Evolutionary conservation across 176 grass and related monocot genomes (phyloP).

Genomic region (Panicum miliaceum): DNA sequence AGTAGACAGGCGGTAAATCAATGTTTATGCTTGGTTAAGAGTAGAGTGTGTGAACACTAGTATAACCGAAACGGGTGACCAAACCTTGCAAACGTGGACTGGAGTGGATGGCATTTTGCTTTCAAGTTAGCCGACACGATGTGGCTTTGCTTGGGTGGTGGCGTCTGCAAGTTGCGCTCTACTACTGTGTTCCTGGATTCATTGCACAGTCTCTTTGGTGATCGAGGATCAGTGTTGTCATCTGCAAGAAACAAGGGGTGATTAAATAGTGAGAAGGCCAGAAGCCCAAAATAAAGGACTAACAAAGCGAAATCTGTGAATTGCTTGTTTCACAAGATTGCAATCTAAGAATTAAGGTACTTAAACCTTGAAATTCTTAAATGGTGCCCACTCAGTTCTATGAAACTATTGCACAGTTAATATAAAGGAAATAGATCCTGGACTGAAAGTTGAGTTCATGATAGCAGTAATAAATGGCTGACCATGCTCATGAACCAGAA

Average conservation of each 20-base stretch:
- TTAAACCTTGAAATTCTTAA: background rate
- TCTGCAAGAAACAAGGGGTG: conserved; percentile 51
- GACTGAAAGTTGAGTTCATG: conserved; percentile 21
- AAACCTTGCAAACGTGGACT: conserved; percentile 92
- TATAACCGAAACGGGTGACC: conserved; percentile 33
- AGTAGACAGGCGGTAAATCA: conserved; percentile 40
- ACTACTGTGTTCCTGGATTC: conserved; percentile 60
- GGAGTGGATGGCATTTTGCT: conserved; percentile 73
- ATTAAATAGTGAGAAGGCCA: conserved; percentile 13
- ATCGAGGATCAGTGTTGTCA: conserved; percentile 47
- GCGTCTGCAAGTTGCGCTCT: conserved; percentile 68
- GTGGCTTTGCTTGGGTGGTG: conserved; percentile 67
- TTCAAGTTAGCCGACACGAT: conserved; percentile 50
- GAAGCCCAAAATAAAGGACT: conserved; percentile 1
- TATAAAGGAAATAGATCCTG: conserved; percentile 25
- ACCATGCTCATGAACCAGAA: conserved; percentile 9
- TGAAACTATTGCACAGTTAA: background rate
- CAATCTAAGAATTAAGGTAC: conserved; percentile 1
- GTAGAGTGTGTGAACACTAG: conserved; percentile 28
- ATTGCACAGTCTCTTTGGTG: conserved; percentile 70
- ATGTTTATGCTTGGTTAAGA: conserved; percentile 16
- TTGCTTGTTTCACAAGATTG: conserved; percentile 24
- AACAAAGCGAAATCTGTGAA: background rate
- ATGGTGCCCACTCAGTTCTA: conserved; percentile 20
- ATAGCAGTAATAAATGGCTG: background rate